These are phyloP conservation scores for Tricholoma terreum DNA, from an alignment of 768 basidiomycete species.

Conservation along the genomic window DNA sequence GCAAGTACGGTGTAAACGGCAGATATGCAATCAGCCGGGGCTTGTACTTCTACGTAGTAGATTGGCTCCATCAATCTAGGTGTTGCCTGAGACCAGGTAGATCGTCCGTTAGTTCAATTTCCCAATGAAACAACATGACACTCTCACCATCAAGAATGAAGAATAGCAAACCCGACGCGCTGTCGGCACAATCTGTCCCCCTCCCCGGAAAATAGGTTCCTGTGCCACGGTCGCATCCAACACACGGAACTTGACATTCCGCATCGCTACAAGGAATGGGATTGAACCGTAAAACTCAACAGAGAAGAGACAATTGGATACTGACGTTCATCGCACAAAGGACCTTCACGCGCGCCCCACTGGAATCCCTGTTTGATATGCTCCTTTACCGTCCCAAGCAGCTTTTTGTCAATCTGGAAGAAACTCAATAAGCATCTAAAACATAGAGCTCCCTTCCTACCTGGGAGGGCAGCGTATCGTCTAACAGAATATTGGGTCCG, in stretches of 20 bases:
- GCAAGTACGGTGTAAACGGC: constrained; percentile 98
- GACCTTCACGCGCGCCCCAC: constrained; percentile 98
- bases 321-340: constrained; percentile 97
- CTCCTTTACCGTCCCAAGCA: constrained; percentile 85
- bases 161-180: constrained; percentile 99
- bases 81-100: constrained; percentile 61
- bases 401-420: constrained; percentile 84
- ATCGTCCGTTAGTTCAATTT: constrained; percentile 4
- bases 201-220: constrained; percentile 97
- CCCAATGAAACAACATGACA: constrained; percentile 2
- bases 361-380: constrained; percentile 99
- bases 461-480: constrained; percentile 95
- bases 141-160: constrained; percentile 91
- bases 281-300: not conserved
- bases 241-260: constrained; percentile 97
- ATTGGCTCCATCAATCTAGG: constrained; percentile 96
- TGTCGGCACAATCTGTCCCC: constrained; percentile 98
- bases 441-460: constrained; percentile 33
- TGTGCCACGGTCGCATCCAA: constrained; percentile 89
- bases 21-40: constrained; percentile 97
- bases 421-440: not conserved
- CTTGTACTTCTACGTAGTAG: constrained; percentile 99
- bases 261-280: constrained; percentile 67
- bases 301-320: constrained; percentile 21
- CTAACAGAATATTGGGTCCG: constrained; percentile 89